Evolutionary conservation across 73 alveolate genomes (phyloP).

Genomic region (Paramecium sonneborni): DNA sequence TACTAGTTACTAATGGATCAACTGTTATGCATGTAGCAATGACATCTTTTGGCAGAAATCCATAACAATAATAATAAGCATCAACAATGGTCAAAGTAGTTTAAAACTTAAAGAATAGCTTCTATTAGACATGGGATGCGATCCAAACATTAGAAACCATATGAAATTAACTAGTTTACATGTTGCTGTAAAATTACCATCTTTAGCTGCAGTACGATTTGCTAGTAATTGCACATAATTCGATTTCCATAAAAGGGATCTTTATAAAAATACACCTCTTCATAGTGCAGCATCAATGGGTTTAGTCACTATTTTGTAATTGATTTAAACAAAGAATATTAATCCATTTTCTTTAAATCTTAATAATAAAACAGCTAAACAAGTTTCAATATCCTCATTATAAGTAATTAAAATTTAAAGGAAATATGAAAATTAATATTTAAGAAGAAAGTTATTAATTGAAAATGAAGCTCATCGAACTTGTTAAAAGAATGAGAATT

Average conservation of each 20-base stretch:
- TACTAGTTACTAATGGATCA: neutral
- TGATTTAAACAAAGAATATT: neutral
- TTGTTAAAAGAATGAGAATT: neutral
- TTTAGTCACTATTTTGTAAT: neutral
- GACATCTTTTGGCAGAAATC: slow-evolving; percentile 55
- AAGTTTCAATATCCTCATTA: neutral
- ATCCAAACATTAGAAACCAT: slow-evolving; percentile 17
- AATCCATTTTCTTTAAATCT: slow-evolving; percentile 14
- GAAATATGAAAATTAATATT: slow-evolving; percentile 7
- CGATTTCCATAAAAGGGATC: slow-evolving; percentile 6
- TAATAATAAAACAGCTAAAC: slow-evolving; percentile 29
- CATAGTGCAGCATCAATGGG: slow-evolving; percentile 14
- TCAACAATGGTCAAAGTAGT: slow-evolving; percentile 37
- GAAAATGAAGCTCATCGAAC: neutral
- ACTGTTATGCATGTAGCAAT: slow-evolving; percentile 27
- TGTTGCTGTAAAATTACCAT: slow-evolving; percentile 4
- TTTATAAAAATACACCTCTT: neutral
- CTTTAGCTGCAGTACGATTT: slow-evolving; percentile 25
- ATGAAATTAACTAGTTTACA: slow-evolving; percentile 1
- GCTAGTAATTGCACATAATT: neutral
- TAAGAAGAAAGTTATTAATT: neutral
- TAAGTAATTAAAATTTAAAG: neutral
- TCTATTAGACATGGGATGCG: slow-evolving; percentile 43
- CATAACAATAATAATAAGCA: neutral
- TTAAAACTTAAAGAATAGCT: slow-evolving; percentile 17